These are phyloP conservation scores for Tulasnella sp. DNA, from an alignment of 768 basidiomycete genomes.

Conservation along the genomic window DNA sequence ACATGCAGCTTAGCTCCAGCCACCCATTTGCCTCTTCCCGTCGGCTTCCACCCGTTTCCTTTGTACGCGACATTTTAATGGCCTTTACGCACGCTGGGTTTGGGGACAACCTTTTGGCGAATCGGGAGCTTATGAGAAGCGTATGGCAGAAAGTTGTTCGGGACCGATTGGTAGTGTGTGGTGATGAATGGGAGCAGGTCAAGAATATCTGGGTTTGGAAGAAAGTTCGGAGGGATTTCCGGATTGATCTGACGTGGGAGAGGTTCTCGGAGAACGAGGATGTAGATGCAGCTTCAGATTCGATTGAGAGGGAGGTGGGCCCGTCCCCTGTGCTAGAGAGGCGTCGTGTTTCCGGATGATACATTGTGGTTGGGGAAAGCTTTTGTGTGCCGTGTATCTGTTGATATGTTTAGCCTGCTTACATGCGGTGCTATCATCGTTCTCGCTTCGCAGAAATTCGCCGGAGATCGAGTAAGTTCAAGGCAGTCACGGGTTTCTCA, in stretches of 20 bases:
- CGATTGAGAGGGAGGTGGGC: too few relatives aligned
- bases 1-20: neutral
- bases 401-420: too few relatives aligned
- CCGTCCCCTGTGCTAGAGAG: too few relatives aligned
- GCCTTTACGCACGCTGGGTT: neutral
- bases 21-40: neutral
- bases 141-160: neutral
- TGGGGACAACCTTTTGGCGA: neutral
- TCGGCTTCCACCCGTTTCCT: neutral
- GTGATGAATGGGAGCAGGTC: conserved; percentile 38
- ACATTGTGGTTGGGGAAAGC: too few relatives aligned
- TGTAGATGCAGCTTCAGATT: too few relatives aligned
- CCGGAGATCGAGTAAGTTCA: too few relatives aligned
- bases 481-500: too few relatives aligned
- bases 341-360: too few relatives aligned
- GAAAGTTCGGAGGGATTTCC: neutral
- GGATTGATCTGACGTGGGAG: neutral
- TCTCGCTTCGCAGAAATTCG: too few relatives aligned
- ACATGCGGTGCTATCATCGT: too few relatives aligned
- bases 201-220: conserved; percentile 35
- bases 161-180: conserved; percentile 28
- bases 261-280: too few relatives aligned
- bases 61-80: neutral
- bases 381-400: too few relatives aligned
- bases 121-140: neutral